Conservation (phyloP, 805 yeast species). For the Lipomyces orientalis region DNA sequence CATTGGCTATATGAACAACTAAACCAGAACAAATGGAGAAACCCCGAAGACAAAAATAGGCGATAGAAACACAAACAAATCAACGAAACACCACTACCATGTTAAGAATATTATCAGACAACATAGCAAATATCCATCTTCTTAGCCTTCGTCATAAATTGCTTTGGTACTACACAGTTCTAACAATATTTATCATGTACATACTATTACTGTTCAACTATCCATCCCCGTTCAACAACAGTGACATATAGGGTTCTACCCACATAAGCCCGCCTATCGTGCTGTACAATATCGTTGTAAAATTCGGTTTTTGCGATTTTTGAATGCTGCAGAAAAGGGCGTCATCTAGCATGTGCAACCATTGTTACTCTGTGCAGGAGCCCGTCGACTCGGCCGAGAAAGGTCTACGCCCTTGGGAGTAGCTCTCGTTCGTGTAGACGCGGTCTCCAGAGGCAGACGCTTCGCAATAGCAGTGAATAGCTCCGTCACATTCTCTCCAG, state of each 20-base stretch:
- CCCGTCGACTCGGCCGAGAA: conserved; percentile 37
- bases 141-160: not conserved
- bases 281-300: not conserved
- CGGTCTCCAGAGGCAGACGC: conserved; percentile 54
- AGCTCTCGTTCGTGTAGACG: conserved; percentile 38
- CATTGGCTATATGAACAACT: not conserved
- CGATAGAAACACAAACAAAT: conserved; percentile 11
- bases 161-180: not conserved
- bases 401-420: conserved; percentile 46
- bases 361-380: conserved; percentile 36
- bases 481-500: conserved; percentile 64
- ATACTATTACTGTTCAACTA: not conserved
- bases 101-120: conserved; percentile 14
- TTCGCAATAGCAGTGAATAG: conserved; percentile 55
- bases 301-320: not conserved
- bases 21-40: conserved; percentile 10
- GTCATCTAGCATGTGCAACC: conserved; percentile 47
- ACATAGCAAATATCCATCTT: not conserved
- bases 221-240: not conserved
- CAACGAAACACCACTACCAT: conserved; percentile 27
- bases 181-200: not conserved
- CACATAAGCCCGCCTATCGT: not conserved
- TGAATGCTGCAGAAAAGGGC: not conserved
- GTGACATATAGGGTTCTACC: not conserved
- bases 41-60: conserved; percentile 1